These are phyloP conservation scores for Sarocladium kiliense DNA, from an alignment of 2,329 filamentous ascomycete genomes.

Conservation along the genomic window DNA sequence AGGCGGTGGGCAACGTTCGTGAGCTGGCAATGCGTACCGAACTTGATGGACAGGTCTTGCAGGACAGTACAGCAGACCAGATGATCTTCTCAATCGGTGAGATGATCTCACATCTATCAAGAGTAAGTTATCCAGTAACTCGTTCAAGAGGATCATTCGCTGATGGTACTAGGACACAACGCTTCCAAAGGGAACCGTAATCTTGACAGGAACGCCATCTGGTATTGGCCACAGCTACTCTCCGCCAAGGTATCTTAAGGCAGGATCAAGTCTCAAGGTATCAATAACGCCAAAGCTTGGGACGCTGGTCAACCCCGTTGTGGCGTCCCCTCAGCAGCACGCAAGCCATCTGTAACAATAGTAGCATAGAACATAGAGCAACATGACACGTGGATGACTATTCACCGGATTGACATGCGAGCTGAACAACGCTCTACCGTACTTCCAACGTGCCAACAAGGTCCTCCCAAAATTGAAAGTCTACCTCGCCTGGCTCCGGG, in stretches of 20 bases:
- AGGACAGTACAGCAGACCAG: slow-evolving; percentile 17
- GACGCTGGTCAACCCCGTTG: slow-evolving; percentile 17
- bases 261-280: slow-evolving; percentile 14
- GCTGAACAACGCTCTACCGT: no score
- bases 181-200: slow-evolving; percentile 20
- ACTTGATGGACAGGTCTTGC: slow-evolving; percentile 19
- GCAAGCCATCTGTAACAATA: neutral
- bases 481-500: slow-evolving; percentile 15
- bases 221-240: slow-evolving; percentile 16
- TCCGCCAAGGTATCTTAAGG: slow-evolving; percentile 15
- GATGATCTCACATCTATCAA: slow-evolving; percentile 18
- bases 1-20: slow-evolving; percentile 10
- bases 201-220: slow-evolving; percentile 22
- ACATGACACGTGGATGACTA: neutral
- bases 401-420: no score
- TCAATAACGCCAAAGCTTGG: slow-evolving; percentile 17
- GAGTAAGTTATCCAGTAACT: slow-evolving; percentile 5
- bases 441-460: slow-evolving; percentile 15
- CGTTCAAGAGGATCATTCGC: neutral
- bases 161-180: slow-evolving; percentile 17
- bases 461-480: slow-evolving; percentile 17
- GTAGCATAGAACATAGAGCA: neutral
- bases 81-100: slow-evolving; percentile 25
- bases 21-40: slow-evolving; percentile 14
- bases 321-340: neutral